These are phyloP conservation scores for Ogataea pilisensis DNA, from an alignment of 805 yeast genomes.

Conservation along the genomic window DNA sequence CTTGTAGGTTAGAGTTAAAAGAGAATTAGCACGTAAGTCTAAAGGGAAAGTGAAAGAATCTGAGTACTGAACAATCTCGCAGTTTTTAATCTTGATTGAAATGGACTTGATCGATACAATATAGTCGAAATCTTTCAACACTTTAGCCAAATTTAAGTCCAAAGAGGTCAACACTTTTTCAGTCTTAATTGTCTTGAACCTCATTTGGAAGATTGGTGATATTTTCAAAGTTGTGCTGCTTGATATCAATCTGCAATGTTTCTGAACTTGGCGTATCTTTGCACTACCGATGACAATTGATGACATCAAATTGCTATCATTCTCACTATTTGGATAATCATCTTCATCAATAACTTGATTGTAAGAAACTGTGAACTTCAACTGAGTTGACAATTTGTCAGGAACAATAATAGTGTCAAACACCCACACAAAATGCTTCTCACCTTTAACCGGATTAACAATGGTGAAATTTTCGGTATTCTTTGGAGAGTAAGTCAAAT, in stretches of 20 bases:
- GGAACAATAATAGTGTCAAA: conserved; percentile 14
- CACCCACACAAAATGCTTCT: conserved; percentile 13
- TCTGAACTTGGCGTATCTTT: conserved; percentile 4
- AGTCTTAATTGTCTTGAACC: conserved; percentile 23
- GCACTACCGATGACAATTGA: conserved; percentile 13
- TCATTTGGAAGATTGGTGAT: conserved; percentile 27
- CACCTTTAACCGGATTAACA: conserved; percentile 3
- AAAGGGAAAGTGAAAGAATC: conserved; percentile 28
- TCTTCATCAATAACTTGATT: conserved; percentile 7
- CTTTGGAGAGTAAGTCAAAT: conserved; percentile 9
- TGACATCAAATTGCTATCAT: conserved; percentile 9
- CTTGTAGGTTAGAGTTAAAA: conserved; percentile 24
- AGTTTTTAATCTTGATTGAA: conserved; percentile 18
- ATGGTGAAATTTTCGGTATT: conserved; percentile 3
- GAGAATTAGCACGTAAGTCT: conserved; percentile 15
- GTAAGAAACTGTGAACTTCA: conserved; percentile 16
- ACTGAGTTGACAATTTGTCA: conserved; percentile 14
- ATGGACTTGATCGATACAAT: conserved; percentile 15
- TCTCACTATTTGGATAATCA: conserved; percentile 3
- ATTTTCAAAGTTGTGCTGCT: conserved; percentile 11
- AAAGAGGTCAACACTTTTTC: conserved; percentile 26
- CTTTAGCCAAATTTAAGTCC: conserved; percentile 20
- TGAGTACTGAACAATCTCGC: conserved; percentile 21
- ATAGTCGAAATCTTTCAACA: conserved; percentile 9
- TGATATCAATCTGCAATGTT: conserved; percentile 7